Conservation (phyloP, 2,329 filamentous ascomycete species). For the Acephala macrosclerotiorum region DNA sequence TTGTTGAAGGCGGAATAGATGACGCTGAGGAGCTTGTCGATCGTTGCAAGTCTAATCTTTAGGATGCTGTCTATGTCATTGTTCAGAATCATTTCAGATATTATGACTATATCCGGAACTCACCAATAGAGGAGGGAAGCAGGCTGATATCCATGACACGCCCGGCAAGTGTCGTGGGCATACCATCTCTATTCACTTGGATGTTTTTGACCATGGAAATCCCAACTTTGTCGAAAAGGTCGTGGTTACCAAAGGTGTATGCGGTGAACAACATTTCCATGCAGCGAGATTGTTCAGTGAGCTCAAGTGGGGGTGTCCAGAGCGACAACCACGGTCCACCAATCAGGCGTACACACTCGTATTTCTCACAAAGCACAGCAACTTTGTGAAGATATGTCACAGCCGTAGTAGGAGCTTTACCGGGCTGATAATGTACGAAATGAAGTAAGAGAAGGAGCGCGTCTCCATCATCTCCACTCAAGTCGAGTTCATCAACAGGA, state of each 20-base stretch:
- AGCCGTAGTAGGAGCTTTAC: slow-evolving; percentile 5
- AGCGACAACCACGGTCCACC: slow-evolving; percentile 11
- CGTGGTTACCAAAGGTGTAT: not conserved
- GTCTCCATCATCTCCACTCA: slow-evolving; percentile 18
- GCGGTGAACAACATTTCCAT: not conserved
- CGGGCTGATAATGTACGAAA: slow-evolving; percentile 22
- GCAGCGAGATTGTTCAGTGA: not conserved
- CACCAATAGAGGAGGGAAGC: not conserved
- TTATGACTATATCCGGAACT: not conserved
- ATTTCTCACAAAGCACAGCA: slow-evolving; percentile 25
- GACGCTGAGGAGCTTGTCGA: not conserved
- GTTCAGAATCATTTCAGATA: not conserved
- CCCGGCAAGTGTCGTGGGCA: not conserved
- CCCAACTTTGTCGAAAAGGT: not conserved
- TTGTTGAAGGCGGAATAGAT: not conserved
- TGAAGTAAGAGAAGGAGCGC: slow-evolving; percentile 22
- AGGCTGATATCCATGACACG: not conserved
- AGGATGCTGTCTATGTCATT: not conserved
- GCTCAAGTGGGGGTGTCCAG: too few species aligned
- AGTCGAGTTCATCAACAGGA: slow-evolving; percentile 5
- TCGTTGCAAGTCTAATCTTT: not conserved
- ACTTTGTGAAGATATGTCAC: slow-evolving; percentile 8
- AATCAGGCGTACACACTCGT: slow-evolving; percentile 21
- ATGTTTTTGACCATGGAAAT: not conserved
- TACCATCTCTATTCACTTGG: not conserved